Percentiles rank a stretch among this genome's conserved stretches.
Conservation (phyloP, 2,329 filamentous ascomycete genomes). For the Aspergillus sp. region DNA sequence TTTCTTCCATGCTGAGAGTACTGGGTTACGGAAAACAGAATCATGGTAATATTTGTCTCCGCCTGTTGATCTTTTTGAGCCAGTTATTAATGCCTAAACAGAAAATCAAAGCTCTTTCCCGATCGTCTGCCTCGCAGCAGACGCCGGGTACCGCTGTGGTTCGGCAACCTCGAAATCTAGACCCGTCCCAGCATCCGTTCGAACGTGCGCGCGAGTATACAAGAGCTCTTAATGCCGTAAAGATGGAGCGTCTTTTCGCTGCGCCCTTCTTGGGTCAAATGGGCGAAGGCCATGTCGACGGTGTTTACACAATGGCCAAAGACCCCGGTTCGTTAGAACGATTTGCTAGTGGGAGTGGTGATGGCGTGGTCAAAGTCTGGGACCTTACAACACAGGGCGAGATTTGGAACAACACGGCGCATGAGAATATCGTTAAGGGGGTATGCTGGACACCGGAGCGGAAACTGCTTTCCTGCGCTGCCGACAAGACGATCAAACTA, state of each 20-base stretch:
- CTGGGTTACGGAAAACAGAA: conserved; percentile 15
- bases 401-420: conserved; percentile 75
- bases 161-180: conserved; percentile 58
- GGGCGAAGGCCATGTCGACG: conserved; percentile 88
- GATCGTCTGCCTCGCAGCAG: conserved; percentile 48
- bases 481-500: conserved; percentile 83
- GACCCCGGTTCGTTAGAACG: conserved; percentile 72
- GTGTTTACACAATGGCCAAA: conserved; percentile 78
- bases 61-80: neutral
- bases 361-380: conserved; percentile 94
- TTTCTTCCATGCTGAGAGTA: conserved; percentile 14
- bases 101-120: conserved; percentile 59
- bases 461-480: conserved; percentile 82
- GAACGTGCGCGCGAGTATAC: conserved; percentile 86
- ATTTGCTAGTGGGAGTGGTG: conserved; percentile 81
- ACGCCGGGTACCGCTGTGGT: conserved; percentile 47
- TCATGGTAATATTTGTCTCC: conserved; percentile 29
- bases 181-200: conserved; percentile 85
- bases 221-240: conserved; percentile 77
- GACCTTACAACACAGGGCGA: conserved; percentile 72
- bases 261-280: conserved; percentile 83
- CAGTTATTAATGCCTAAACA: conserved; percentile 23
- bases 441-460: conserved; percentile 84
- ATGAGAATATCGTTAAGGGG: conserved; percentile 91
- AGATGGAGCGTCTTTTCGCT: conserved; percentile 90